Conservation (phyloP, 1,284 basidiomycete species). For the Sporisorium exsertum region DNA sequence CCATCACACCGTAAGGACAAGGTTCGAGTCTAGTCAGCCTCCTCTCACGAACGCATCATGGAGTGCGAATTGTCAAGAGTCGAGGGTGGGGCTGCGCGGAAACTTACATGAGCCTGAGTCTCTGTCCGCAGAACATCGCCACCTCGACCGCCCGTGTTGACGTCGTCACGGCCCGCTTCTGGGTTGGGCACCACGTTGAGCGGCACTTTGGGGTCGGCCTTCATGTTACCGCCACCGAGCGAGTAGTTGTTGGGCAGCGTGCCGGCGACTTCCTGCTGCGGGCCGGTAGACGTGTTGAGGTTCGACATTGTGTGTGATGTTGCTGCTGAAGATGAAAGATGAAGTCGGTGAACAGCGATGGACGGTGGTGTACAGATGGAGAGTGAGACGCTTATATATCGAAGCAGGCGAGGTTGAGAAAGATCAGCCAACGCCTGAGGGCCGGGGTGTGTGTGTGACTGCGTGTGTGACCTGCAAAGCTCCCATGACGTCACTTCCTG, state of each 20-base stretch:
- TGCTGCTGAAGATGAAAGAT: too few species aligned
- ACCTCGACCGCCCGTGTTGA: slow-evolving; percentile 40
- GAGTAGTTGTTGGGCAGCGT: slow-evolving; percentile 45
- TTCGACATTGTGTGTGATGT: slow-evolving; percentile 46
- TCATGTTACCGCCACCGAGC: slow-evolving; percentile 31
- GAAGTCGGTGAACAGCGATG: too few species aligned
- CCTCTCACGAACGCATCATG: background rate
- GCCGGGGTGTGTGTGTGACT: too few species aligned
- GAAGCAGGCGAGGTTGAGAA: too few species aligned
- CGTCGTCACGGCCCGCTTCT: slow-evolving; percentile 30
- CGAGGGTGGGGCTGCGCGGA: background rate
- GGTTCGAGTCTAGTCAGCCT: background rate
- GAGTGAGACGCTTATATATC: too few species aligned
- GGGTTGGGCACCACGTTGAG: slow-evolving; percentile 27
- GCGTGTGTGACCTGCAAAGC: too few species aligned
- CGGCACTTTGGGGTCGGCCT: slow-evolving; percentile 35
- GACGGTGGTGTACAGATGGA: too few species aligned
- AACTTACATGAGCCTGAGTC: slow-evolving; percentile 33
- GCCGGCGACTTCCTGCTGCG: slow-evolving; percentile 35
- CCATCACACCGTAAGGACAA: background rate
- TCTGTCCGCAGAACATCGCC: slow-evolving; percentile 30
- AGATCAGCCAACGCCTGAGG: too few species aligned
- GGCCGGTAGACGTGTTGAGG: slow-evolving; percentile 18
- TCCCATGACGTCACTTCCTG: too few species aligned
- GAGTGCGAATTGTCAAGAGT: too few species aligned